A percentile compares a stretch with the other conserved stretches of the same genome.
These are phyloP conservation scores for Pelargonium australe DNA, from an alignment of 441 rosid species.

Conservation along the genomic window DNA sequence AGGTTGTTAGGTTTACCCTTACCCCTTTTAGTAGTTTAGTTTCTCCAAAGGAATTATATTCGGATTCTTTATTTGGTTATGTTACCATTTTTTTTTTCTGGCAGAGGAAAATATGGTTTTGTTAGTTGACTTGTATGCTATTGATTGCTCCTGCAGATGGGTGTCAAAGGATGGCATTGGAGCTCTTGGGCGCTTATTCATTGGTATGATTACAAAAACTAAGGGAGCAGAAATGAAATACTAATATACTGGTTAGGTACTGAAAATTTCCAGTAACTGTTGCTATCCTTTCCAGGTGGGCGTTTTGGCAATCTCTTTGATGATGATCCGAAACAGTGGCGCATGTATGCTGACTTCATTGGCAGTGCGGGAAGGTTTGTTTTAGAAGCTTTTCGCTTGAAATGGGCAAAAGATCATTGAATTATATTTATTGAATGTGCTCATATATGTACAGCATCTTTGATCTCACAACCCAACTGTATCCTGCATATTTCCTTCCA, in stretches of 20 bases:
- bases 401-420: slow-evolving; percentile 17
- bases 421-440: slow-evolving; percentile 18
- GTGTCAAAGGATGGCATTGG: slow-evolving; percentile 98
- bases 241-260: slow-evolving; percentile 9
- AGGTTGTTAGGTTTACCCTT: too few species aligned
- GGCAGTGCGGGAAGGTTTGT: slow-evolving; percentile 95
- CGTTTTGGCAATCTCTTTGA: slow-evolving; percentile 85
- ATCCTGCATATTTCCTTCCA: slow-evolving; percentile 84
- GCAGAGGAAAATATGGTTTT: slow-evolving; percentile 14
- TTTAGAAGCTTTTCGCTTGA: slow-evolving; percentile 7
- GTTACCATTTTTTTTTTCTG: not conserved
- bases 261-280: slow-evolving; percentile 17
- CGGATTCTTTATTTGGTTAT: not conserved
- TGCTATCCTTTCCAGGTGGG: slow-evolving; percentile 59
- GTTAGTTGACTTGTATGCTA: slow-evolving; percentile 20
- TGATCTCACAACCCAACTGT: slow-evolving; percentile 76
- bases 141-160: slow-evolving; percentile 60
- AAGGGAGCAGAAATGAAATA: slow-evolving; percentile 10
- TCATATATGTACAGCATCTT: slow-evolving; percentile 58
- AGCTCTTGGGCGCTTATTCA: slow-evolving; percentile 84
- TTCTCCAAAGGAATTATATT: not conserved
- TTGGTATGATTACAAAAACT: slow-evolving; percentile 48
- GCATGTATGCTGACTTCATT: slow-evolving; percentile 97
- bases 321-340: slow-evolving; percentile 98
- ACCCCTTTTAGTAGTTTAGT: too few species aligned